phyloP scores from a whole-genome alignment of 768 basidiomycete species.

The Podaxis carcinomalis region DNA sequence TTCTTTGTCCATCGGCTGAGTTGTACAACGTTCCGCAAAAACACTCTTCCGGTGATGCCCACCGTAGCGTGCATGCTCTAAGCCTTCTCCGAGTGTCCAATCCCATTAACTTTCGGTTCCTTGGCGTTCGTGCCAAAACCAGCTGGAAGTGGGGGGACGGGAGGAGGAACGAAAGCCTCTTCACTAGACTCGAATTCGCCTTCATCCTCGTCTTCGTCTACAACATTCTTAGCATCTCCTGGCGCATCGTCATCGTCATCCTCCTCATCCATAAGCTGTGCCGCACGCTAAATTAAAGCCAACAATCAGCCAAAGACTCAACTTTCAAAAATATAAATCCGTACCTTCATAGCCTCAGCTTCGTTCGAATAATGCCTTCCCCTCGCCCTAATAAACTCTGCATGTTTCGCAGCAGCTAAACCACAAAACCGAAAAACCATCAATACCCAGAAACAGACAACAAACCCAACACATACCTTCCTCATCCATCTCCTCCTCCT shows the following conservation, averaged over 20 bases:
- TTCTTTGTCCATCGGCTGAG: no score
- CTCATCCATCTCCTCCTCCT: conserved; percentile 83
- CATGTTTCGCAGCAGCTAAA: conserved; percentile 76
- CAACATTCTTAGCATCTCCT: conserved; percentile 20
- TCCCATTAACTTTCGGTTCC: conserved; percentile 24
- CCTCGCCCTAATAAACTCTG: conserved; percentile 74
- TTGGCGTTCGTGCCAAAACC: neutral
- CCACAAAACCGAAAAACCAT: neutral
- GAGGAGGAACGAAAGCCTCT: neutral
- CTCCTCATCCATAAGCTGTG: conserved; percentile 58
- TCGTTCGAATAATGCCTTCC: conserved; percentile 89
- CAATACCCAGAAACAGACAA: neutral
- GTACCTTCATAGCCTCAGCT: conserved; percentile 89
- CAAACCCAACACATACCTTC: conserved; percentile 51
- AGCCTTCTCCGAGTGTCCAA: conserved; percentile 13
- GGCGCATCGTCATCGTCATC: conserved; percentile 45
- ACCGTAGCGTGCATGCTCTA: neutral
- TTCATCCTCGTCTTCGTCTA: conserved; percentile 21
- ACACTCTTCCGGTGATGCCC: no score
- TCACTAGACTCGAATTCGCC: conserved; percentile 2
- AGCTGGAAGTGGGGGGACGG: conserved; percentile 5
- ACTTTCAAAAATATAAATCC: conserved; percentile 6
- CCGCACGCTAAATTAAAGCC: conserved; percentile 47
- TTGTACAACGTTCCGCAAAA: no score
- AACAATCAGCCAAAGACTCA: neutral